phyloP scores from a whole-genome alignment of 2,329 filamentous ascomycete species.

The Zalaria obscura region DNA sequence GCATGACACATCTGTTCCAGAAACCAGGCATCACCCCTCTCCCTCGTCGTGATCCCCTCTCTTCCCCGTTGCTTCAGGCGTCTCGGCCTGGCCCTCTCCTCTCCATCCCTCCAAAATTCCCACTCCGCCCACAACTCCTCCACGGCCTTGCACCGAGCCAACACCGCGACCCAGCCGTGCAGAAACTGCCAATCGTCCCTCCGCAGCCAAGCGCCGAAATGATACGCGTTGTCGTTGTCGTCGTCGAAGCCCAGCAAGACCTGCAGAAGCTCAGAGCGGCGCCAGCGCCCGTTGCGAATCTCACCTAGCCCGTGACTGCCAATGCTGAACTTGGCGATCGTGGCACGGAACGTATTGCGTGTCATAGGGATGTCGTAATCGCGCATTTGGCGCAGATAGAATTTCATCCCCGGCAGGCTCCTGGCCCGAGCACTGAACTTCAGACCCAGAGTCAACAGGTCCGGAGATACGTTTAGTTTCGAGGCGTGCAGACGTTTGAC shows the following conservation, averaged over 20 bases:
- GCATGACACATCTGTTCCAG: constrained; percentile 17
- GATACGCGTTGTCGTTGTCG: constrained; percentile 15
- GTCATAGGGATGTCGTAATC: constrained; percentile 9
- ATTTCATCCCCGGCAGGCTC: constrained; percentile 16
- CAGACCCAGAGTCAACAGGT: constrained; percentile 13
- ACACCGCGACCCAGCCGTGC: constrained; percentile 19
- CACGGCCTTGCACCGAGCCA: constrained; percentile 15
- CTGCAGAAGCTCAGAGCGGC: constrained; percentile 16
- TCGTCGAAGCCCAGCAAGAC: constrained; percentile 20
- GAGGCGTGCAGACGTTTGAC: constrained; percentile 13
- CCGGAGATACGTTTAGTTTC: constrained; percentile 9
- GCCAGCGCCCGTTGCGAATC: constrained; percentile 23
- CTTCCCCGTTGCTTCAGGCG: neutral
- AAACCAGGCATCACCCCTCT: constrained; percentile 19
- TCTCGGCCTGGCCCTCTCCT: neutral
- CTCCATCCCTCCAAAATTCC: constrained; percentile 13
- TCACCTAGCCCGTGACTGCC: constrained; percentile 20
- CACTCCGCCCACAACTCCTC: constrained; percentile 20
- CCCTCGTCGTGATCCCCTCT: constrained; percentile 8
- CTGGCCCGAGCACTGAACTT: constrained; percentile 20
- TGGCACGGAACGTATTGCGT: constrained; percentile 15
- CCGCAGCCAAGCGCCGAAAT: constrained; percentile 17
- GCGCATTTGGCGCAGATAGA: constrained; percentile 12
- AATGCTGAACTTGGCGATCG: constrained; percentile 23
- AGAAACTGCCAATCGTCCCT: constrained; percentile 17